Evolutionary conservation across 768 basidiomycete genomes (phyloP).

Genomic region (Mycena filopes): DNA sequence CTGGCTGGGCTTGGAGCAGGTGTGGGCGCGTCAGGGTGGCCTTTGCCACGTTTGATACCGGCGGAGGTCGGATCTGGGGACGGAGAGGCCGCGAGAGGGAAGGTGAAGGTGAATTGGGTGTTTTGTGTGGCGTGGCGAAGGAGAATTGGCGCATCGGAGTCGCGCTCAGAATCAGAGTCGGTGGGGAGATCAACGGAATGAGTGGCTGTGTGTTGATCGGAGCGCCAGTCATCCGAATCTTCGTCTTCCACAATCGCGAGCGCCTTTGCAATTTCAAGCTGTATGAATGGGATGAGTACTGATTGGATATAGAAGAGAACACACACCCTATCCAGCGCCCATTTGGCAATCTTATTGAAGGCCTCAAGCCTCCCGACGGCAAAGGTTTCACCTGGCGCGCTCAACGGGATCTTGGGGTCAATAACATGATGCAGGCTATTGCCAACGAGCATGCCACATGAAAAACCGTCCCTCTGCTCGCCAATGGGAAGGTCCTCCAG

Average conservation of each 20-base stretch:
- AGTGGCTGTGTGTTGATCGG: no score
- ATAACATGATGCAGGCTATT: conserved; percentile 8
- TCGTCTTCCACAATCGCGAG: neutral
- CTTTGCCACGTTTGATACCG: conserved; percentile 5
- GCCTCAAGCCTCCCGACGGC: neutral
- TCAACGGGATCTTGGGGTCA: neutral
- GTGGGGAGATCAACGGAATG: neutral
- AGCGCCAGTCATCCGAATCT: no score
- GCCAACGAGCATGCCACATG: conserved; percentile 14
- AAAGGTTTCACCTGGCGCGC: neutral
- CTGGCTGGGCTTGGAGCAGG: conserved; percentile 4
- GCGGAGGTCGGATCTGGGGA: neutral
- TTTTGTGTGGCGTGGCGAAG: neutral
- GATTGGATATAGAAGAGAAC: neutral
- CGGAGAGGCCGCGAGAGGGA: neutral
- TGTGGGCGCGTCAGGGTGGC: conserved; percentile 5
- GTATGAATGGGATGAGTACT: neutral
- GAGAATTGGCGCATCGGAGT: neutral
- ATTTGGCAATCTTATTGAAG: neutral
- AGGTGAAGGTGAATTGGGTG: conserved; percentile 12
- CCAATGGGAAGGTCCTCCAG: conserved; percentile 2
- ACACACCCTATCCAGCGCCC: conserved; percentile 15
- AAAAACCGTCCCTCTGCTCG: conserved; percentile 6
- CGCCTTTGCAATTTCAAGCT: neutral
- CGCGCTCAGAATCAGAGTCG: neutral